Evolutionary conservation across 2,329 filamentous ascomycete genomes (phyloP).

Genomic region (Neonectria coccinea): DNA sequence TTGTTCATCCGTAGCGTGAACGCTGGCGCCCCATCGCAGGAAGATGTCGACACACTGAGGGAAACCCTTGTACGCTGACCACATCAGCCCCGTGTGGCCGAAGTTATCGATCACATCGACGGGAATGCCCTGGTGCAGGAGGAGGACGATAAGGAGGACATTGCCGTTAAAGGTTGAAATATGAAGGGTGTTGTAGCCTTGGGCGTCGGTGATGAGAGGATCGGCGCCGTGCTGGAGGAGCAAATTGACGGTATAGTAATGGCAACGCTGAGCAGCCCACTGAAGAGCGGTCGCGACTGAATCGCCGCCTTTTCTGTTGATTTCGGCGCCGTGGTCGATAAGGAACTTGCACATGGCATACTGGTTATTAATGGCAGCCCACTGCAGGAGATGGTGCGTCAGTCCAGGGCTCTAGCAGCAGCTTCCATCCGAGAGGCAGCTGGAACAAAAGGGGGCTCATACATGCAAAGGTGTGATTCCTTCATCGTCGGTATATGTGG

Average conservation of each 20-base stretch:
- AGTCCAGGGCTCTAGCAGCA: slow-evolving; percentile 16
- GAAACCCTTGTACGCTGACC: slow-evolving; percentile 98
- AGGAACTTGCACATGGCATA: slow-evolving; percentile 97
- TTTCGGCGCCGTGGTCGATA: slow-evolving; percentile 83
- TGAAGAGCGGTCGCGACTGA: slow-evolving; percentile 93
- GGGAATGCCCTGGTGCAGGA: slow-evolving; percentile 94
- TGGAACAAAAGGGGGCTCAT: slow-evolving; percentile 50
- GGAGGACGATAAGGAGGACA: slow-evolving; percentile 85
- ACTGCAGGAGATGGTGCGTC: slow-evolving; percentile 65
- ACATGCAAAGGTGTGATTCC: slow-evolving; percentile 97
- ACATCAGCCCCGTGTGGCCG: slow-evolving; percentile 96
- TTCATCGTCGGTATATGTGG: slow-evolving; percentile 87
- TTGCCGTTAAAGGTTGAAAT: slow-evolving; percentile 98
- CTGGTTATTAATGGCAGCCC: slow-evolving; percentile 99
- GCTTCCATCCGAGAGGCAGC: not conserved
- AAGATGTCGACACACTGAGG: slow-evolving; percentile 93
- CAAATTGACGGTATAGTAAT: slow-evolving; percentile 96
- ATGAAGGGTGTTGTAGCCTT: slow-evolving; percentile 98
- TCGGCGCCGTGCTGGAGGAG: slow-evolving; percentile 93
- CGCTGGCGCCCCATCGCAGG: slow-evolving; percentile 93
- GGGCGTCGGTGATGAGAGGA: slow-evolving; percentile 89
- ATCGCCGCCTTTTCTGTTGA: slow-evolving; percentile 96
- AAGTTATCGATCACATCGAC: slow-evolving; percentile 91
- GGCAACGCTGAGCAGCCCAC: slow-evolving; percentile 96
- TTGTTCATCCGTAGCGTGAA: slow-evolving; percentile 89